These are phyloP conservation scores for Plasmodium relictum DNA, from an alignment of 169 alveolate species.

Conservation along the genomic window DNA sequence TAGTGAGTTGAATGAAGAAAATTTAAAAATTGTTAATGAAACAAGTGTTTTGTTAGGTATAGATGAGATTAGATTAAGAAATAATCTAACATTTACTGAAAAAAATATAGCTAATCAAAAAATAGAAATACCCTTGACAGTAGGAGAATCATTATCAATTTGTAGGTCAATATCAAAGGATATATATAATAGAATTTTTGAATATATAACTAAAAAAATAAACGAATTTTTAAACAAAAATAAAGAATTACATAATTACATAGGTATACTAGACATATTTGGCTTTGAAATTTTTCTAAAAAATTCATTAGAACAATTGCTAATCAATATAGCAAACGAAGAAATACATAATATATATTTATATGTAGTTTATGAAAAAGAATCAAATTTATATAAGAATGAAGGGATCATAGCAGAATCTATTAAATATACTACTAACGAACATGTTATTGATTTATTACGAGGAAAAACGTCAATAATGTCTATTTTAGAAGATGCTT, in stretches of 20 bases:
- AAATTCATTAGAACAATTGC: conserved; percentile 98
- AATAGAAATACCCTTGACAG: conserved; percentile 81
- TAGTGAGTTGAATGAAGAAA: conserved; percentile 52
- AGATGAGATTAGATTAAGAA: conserved; percentile 54
- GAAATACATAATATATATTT: conserved; percentile 71
- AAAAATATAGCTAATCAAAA: conserved; percentile 84
- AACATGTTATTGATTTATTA: conserved; percentile 53
- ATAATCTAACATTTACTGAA: conserved; percentile 78
- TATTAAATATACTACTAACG: conserved; percentile 72
- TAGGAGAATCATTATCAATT: conserved; percentile 81
- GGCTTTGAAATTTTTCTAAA: conserved; percentile 98
- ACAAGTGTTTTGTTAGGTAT: conserved; percentile 80
- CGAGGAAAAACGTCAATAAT: conserved; percentile 64
- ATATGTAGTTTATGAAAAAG: conserved; percentile 65
- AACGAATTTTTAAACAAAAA: conserved; percentile 85
- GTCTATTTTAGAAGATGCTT: conserved; percentile 70
- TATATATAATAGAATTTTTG: conserved; percentile 86
- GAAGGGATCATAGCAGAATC: conserved; percentile 67
- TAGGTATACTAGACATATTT: conserved; percentile 98
- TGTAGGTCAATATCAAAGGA: conserved; percentile 87
- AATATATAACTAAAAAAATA: conserved; percentile 83
- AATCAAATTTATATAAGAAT: conserved; percentile 47
- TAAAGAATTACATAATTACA: conserved; percentile 84
- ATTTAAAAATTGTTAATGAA: conserved; percentile 76
- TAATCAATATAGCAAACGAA: conserved; percentile 98